Percentiles rank a stretch among this genome's conserved stretches.
Evolutionary conservation across 2,329 filamentous ascomycete genomes (phyloP).

Genomic region (Chaetomium olivaceum): DNA sequence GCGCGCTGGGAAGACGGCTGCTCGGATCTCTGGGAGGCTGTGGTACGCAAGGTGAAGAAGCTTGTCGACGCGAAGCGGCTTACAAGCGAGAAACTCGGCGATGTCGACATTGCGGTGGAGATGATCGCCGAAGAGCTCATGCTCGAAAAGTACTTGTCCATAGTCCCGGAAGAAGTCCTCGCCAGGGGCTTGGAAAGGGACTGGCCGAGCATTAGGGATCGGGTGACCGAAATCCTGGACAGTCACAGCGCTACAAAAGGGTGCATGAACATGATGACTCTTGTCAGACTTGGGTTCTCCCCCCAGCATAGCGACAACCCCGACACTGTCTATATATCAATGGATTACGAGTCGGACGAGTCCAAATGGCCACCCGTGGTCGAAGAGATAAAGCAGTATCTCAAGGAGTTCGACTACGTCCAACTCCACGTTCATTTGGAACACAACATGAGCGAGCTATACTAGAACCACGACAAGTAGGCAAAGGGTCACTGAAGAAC

Average conservation of each 20-base stretch:
- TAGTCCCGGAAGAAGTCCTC: neutral
- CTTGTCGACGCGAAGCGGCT: neutral
- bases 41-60: neutral
- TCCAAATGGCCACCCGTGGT: neutral
- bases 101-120: neutral
- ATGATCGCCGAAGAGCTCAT: neutral
- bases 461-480: neutral
- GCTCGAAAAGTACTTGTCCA: neutral
- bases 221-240: neutral
- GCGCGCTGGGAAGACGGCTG: neutral
- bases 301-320: neutral
- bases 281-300: neutral
- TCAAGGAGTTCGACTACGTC: neutral
- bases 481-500: neutral
- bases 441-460: neutral
- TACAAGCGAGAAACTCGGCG: neutral
- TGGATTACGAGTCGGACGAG: neutral
- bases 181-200: neutral
- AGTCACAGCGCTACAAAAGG: neutral
- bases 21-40: neutral
- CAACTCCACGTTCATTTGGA: neutral
- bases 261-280: neutral
- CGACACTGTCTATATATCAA: neutral
- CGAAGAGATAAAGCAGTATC: neutral
- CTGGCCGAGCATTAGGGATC: neutral